Conservation (phyloP, 768 basidiomycete species). For the Boletus vermiculosoides region DNA sequence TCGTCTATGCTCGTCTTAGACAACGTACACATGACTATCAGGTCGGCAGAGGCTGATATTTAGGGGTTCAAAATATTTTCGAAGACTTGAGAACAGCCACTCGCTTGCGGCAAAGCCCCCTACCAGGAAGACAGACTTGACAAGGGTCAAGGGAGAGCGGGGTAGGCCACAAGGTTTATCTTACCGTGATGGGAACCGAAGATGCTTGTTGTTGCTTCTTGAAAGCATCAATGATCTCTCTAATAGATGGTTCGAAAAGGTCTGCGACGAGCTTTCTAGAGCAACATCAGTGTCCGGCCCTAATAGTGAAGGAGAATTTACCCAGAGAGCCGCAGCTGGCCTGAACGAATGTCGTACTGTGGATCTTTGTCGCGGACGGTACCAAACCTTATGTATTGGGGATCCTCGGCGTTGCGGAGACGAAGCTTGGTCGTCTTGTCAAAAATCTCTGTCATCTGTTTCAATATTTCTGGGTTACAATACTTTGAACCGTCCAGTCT, state of each 20-base stretch:
- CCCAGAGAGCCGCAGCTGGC: slow-evolving; percentile 41
- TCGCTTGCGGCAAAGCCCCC: slow-evolving; percentile 54
- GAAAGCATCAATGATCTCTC: slow-evolving; percentile 38
- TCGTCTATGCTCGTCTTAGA: neutral
- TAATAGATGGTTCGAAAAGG: slow-evolving; percentile 45
- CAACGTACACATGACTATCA: slow-evolving; percentile 53
- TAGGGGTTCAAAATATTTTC: slow-evolving; percentile 35
- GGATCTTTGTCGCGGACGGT: slow-evolving; percentile 39
- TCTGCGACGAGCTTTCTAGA: slow-evolving; percentile 38
- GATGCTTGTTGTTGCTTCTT: slow-evolving; percentile 32
- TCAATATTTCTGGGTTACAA: slow-evolving; percentile 33
- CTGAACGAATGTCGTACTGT: slow-evolving; percentile 37
- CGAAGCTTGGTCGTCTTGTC: slow-evolving; percentile 42
- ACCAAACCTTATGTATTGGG: slow-evolving; percentile 44
- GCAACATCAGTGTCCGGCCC: neutral
- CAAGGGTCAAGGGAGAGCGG: neutral
- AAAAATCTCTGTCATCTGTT: slow-evolving; percentile 38
- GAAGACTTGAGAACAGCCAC: slow-evolving; percentile 46
- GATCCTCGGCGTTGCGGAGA: slow-evolving; percentile 40
- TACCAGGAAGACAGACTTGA: slow-evolving; percentile 46
- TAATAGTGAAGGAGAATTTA: slow-evolving; percentile 8
- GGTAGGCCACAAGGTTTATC: neutral
- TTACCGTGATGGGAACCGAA: slow-evolving; percentile 33
- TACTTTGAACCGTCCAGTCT: slow-evolving; percentile 34
- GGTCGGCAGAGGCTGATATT: slow-evolving; percentile 48